phyloP scores from a whole-genome alignment of 2,329 filamentous ascomycete species.

The Fusarium phyllophilum region DNA sequence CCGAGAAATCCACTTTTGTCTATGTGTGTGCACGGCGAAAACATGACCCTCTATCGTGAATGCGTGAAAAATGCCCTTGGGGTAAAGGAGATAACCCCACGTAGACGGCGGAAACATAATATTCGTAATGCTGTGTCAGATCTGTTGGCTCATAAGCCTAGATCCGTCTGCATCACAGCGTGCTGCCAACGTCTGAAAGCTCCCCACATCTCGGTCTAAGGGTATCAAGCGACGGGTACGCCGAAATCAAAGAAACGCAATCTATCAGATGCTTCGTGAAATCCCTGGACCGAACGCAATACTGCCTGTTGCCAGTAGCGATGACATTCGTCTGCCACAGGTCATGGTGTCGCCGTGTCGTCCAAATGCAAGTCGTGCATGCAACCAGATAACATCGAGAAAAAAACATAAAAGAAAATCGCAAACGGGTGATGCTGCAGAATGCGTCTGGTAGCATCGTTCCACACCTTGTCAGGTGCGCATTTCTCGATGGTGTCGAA shows the following conservation, averaged over 20 bases:
- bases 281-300: constrained; percentile 50
- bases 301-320: constrained; percentile 49
- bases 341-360: constrained; percentile 57
- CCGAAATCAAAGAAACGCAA: constrained; percentile 58
- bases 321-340: constrained; percentile 50
- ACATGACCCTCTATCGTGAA: constrained; percentile 58
- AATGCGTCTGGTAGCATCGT: constrained; percentile 32
- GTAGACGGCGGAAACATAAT: constrained; percentile 53
- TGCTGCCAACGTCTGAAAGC: constrained; percentile 52
- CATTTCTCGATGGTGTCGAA: constrained; percentile 13
- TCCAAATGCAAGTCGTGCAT: constrained; percentile 47
- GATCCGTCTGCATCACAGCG: constrained; percentile 50
- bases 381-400: constrained; percentile 45
- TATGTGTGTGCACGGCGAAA: constrained; percentile 60
- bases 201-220: constrained; percentile 56
- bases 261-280: constrained; percentile 58
- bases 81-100: constrained; percentile 46
- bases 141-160: constrained; percentile 44
- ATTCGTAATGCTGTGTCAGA: constrained; percentile 52
- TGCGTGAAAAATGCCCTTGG: constrained; percentile 54
- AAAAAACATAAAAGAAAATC: constrained; percentile 39
- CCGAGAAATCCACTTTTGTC: constrained; percentile 75
- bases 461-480: constrained; percentile 29
- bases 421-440: constrained; percentile 38
- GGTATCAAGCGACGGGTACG: constrained; percentile 57